phyloP scores from a whole-genome alignment of 2,329 filamentous ascomycete genomes.

The Cryphonectria parasitica region DNA sequence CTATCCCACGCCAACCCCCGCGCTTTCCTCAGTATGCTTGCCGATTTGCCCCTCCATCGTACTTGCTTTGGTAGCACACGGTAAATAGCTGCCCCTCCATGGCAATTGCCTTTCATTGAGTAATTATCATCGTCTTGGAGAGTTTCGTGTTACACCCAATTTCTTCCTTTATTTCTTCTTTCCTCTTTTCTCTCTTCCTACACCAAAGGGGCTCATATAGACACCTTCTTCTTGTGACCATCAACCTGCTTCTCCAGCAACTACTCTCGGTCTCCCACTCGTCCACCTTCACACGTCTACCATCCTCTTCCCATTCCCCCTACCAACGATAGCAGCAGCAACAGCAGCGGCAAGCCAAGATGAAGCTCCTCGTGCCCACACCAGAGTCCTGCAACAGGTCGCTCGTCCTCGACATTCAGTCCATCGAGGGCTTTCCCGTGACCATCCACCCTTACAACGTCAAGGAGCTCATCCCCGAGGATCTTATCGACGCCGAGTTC shows the following conservation, averaged over 20 bases:
- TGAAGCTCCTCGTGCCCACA: constrained; percentile 71
- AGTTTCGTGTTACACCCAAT: no score
- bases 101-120: not conserved
- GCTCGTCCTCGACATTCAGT: constrained; percentile 51
- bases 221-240: not conserved
- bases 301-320: not conserved
- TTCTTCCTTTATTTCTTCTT: not conserved
- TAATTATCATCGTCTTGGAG: not conserved
- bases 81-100: constrained; percentile 1
- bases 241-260: not conserved
- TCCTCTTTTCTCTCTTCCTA: not conserved
- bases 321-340: not conserved
- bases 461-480: constrained; percentile 57
- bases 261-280: not conserved
- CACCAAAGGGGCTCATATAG: not conserved
- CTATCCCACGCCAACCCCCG: not conserved
- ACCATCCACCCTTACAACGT: constrained; percentile 64
- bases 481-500: constrained; percentile 61
- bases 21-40: not conserved
- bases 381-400: constrained; percentile 41
- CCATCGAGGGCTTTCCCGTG: constrained; percentile 62
- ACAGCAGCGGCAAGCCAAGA: constrained; percentile 38
- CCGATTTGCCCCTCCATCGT: not conserved
- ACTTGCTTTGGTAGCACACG: not conserved
- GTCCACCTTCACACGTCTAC: not conserved